Base-by-base conservation (phyloP, 2,329 filamentous ascomycete species). In the Colletotrichum sublineola region DNA sequence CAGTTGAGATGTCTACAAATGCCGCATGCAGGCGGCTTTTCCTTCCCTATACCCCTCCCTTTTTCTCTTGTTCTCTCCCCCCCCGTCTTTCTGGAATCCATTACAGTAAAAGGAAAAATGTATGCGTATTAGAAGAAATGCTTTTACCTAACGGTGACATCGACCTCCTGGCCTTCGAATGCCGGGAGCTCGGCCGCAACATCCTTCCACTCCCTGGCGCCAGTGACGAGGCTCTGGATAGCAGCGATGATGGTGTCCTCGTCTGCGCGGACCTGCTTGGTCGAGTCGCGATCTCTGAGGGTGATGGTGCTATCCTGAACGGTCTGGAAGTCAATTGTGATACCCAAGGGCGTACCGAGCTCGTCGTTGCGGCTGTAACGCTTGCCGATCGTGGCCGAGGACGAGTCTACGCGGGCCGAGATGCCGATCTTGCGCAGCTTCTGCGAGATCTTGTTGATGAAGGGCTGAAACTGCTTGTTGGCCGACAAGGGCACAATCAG, bases 251-350 rank as follows among this genome's bases (percentile, higher is more conserved):
- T 94, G 80, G 92, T 92, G 52, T 93, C 92, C 80, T 96, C 89
- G 74, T 90, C 91, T 14, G 93, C 94, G 73, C 96, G 92, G 70
- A 98, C 95, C 85, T 98, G 96, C 81, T 91, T 93, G 66, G 94
- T 98, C 53, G 92, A 93, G 84, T 98, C 96, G 75, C 95, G 92
- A 81, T 98, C 96, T 80, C 96, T 88, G 75, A 98, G 89, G 1
- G 96, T 98, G 79, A 97, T 90, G 9, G 93, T 93, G 80, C 90
- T 90, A 81, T 98, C 95, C 83, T 97, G 91, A 76, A 97, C 86
- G 60, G 94, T 97, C 86, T 98, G 94, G 89, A 98, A 98, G 82
- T 98, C 96, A 73, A 98, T 90, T 0, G 96, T 98, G 82, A 98
- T 92, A 80, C 95, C 96, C 75, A 98, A 92, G 9, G 96, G 94